phyloP scores from a whole-genome alignment of 257 asterid genomes.

The Solanum rostratum region DNA sequence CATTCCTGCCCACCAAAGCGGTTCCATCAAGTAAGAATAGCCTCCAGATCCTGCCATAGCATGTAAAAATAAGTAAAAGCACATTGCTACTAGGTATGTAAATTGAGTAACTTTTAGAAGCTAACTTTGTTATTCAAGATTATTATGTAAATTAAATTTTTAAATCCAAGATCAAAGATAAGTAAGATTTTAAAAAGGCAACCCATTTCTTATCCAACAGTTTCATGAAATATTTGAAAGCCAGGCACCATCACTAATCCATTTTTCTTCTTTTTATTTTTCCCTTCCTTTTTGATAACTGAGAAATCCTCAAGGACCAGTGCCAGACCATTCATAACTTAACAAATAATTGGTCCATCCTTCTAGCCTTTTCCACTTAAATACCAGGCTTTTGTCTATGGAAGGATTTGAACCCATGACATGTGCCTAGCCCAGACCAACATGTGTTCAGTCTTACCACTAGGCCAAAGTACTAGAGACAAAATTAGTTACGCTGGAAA shows the following conservation, averaged over 20 bases:
- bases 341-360: not conserved
- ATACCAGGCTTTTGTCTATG: not conserved
- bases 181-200: not conserved
- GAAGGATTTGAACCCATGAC: not conserved
- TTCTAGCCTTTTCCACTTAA: not conserved
- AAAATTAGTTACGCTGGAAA: not conserved
- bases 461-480: not conserved
- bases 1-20: constrained; percentile 96
- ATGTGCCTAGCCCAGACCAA: not conserved
- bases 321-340: not conserved
- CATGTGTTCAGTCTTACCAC: not conserved
- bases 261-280: not conserved
- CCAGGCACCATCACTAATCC: not conserved
- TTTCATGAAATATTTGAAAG: not conserved
- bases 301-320: not conserved
- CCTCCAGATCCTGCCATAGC: constrained; percentile 64
- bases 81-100: not conserved
- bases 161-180: not conserved
- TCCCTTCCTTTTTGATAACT: not conserved
- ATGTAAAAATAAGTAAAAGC: not conserved
- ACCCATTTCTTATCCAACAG: not conserved
- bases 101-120: not conserved
- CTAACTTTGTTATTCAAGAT: not conserved
- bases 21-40: constrained; percentile 66
- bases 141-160: not conserved